Percentiles rank a stretch among this genome's conserved stretches.
These are phyloP conservation scores for Solanum lycopersicoides DNA, from an alignment of 257 asterid genomes.

Conservation along the genomic window DNA sequence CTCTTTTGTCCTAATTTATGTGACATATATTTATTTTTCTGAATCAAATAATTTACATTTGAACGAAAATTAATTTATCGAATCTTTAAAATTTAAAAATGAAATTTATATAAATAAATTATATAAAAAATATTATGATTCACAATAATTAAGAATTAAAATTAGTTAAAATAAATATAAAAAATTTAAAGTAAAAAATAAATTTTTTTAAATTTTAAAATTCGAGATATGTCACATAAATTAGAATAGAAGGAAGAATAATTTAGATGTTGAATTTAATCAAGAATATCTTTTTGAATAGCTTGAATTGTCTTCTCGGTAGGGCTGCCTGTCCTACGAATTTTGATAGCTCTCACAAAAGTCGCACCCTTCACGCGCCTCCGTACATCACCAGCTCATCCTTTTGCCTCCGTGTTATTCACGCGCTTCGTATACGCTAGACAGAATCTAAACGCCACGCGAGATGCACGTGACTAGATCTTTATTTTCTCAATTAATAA, in stretches of 20 bases:
- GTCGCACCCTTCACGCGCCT: slow-evolving; percentile 16
- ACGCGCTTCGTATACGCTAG: background rate
- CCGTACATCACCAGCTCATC: slow-evolving; percentile 1
- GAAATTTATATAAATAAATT: no score
- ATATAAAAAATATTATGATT: no score
- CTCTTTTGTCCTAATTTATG: no score
- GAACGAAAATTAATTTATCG: rapidly evolving
- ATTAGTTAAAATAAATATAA: no score
- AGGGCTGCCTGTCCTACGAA: background rate
- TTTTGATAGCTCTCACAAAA: background rate
- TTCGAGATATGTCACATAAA: no score
- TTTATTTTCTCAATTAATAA: background rate
- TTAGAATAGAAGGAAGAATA: background rate
- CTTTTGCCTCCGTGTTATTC: background rate
- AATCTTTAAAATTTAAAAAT: no score
- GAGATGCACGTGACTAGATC: slow-evolving; percentile 11
- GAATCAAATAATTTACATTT: no score
- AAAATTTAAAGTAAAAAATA: no score
- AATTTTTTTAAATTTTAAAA: no score
- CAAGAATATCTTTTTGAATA: background rate
- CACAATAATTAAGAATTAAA: no score
- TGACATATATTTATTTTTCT: no score
- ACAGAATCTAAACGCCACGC: background rate
- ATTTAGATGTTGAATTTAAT: background rate
- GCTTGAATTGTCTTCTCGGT: slow-evolving; percentile 6